These are phyloP conservation scores for Carpinus fangiana DNA, from an alignment of 306 rosid species.

Conservation along the genomic window DNA sequence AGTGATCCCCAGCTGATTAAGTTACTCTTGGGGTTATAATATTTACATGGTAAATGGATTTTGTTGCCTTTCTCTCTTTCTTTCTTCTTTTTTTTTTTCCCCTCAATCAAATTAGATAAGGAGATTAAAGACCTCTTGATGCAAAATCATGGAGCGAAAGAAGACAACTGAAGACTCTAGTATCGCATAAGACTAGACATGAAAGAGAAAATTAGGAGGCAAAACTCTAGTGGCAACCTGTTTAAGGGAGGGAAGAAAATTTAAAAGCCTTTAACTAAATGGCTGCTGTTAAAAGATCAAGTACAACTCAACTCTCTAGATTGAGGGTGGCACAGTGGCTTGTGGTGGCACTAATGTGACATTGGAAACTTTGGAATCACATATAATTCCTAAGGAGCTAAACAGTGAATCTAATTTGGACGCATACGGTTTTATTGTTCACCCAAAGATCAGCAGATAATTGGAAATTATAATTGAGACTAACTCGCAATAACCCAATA, in stretches of 20 bases:
- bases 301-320: too few relatives aligned
- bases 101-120: slow-evolving; percentile 12
- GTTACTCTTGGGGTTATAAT: too few relatives aligned
- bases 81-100: not conserved
- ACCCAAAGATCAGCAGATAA: too few relatives aligned
- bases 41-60: too few relatives aligned
- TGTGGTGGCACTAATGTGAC: too few relatives aligned
- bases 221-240: not conserved
- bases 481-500: not conserved
- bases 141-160: not conserved
- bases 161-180: not conserved
- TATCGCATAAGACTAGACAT: not conserved
- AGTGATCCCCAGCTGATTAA: too few relatives aligned
- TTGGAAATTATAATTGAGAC: not conserved
- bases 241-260: not conserved
- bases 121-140: not conserved
- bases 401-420: too few relatives aligned
- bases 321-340: too few relatives aligned
- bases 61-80: not conserved
- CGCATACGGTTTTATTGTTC: too few relatives aligned
- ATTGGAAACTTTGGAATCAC: too few relatives aligned
- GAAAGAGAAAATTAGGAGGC: not conserved
- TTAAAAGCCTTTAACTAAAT: not conserved
- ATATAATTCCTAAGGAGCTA: too few relatives aligned
- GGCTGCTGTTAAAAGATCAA: not conserved